A percentile compares a stretch with the other conserved stretches of the same genome.
Evolutionary conservation across 169 alveolate species (phyloP).

Genomic region (Plasmodium gaboni): DNA sequence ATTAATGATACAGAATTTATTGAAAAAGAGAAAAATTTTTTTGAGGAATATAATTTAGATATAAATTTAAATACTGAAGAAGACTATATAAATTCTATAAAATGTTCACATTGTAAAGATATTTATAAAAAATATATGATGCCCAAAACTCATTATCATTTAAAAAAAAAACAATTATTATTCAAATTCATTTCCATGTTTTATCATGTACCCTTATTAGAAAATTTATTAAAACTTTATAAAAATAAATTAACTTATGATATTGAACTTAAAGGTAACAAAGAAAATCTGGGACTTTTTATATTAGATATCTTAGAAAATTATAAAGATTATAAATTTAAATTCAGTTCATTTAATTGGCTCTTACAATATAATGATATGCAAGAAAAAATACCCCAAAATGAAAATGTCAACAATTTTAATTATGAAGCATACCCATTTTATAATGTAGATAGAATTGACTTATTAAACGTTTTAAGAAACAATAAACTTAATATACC

Average conservation of each 20-base stretch:
- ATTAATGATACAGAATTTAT: background rate
- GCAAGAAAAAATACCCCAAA: conserved; percentile 3
- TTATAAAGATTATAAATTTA: conserved; percentile 42
- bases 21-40: background rate
- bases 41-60: background rate
- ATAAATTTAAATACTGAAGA: conserved; percentile 14
- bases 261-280: conserved; percentile 69
- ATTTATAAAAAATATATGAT: conserved; percentile 17
- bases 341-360: conserved; percentile 70
- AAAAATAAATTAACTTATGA: conserved; percentile 50
- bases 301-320: conserved; percentile 40
- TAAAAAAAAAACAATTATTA: conserved; percentile 27
- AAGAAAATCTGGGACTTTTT: conserved; percentile 44
- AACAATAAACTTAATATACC: conserved; percentile 61
- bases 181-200: conserved; percentile 32
- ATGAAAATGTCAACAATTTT: conserved; percentile 1
- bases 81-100: conserved; percentile 15
- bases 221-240: conserved; percentile 27
- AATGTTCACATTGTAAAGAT: conserved; percentile 30
- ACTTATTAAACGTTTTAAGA: conserved; percentile 27
- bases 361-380: conserved; percentile 25
- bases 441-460: conserved; percentile 10
- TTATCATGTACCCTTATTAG: conserved; percentile 50
- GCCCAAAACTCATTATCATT: conserved; percentile 4
- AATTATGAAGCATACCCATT: conserved; percentile 13